These are phyloP conservation scores for Conoideocrella luteorostrata DNA, from an alignment of 2,329 filamentous ascomycete species.

Conservation along the genomic window DNA sequence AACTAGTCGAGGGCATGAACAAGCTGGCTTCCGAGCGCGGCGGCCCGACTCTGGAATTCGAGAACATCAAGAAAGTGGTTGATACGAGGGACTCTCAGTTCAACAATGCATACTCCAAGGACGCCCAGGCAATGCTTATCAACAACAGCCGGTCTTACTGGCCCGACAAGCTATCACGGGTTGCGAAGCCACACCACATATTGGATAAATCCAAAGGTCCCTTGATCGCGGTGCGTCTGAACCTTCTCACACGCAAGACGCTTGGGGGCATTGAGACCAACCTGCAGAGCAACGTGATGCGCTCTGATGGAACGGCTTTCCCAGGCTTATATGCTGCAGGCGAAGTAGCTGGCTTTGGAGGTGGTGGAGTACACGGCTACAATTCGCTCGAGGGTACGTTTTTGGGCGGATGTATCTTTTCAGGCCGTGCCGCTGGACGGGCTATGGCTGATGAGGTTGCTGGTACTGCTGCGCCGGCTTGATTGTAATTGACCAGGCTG, in stretches of 20 bases:
- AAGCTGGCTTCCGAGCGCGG: constrained; percentile 38
- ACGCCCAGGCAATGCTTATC: constrained; percentile 57
- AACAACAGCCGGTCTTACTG: constrained; percentile 50
- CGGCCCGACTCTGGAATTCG: constrained; percentile 42
- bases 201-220: constrained; percentile 50
- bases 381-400: constrained; percentile 57
- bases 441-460: constrained; percentile 44
- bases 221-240: constrained; percentile 54
- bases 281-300: constrained; percentile 49
- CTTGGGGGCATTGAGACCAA: constrained; percentile 56
- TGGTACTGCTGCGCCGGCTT: neutral
- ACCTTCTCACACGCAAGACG: constrained; percentile 55
- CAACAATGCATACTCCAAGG: constrained; percentile 50
- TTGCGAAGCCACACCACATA: constrained; percentile 48
- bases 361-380: constrained; percentile 57
- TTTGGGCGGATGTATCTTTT: constrained; percentile 57
- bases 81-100: constrained; percentile 50
- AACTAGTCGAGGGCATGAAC: constrained; percentile 54
- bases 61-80: constrained; percentile 38
- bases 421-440: constrained; percentile 48
- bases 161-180: constrained; percentile 44
- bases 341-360: constrained; percentile 55
- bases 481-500: neutral
- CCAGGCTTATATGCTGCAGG: constrained; percentile 53
- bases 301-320: constrained; percentile 40